Base-by-base conservation (phyloP, 1,284 basidiomycete species). In the Tylopilus sp. region DNA sequence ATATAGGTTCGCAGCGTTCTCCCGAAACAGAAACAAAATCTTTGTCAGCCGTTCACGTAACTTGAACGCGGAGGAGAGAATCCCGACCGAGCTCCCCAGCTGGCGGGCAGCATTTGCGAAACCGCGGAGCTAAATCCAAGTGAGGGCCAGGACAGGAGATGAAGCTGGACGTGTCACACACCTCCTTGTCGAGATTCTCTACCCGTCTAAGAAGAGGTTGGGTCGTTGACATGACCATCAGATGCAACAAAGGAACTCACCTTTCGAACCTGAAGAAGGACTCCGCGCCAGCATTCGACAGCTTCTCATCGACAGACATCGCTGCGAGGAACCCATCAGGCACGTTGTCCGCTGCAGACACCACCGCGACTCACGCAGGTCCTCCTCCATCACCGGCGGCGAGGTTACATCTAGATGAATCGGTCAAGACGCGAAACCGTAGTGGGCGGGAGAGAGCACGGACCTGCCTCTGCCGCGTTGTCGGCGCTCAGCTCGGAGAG, bases 401-500 rank as follows among this genome's bases (percentile, higher is more conserved):
- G 75, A 75, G 48, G 66, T 62, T 19, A 57, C 57, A 31, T 67
- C 76, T 75, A 29, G 19, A 29, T 43, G 47, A 43, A 37, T 48
- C 37, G 14, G 20, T 63, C 14, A 54, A 24, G n/a, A 22, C 39
- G 14, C 43, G 35, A 55, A 48, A 40, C 14, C n/a, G 46, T 26
- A 19, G 53, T 32, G 14, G n/a, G 4, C 17, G 36, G 20, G 39
- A 25, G 49, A 42, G 33, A 54, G 40, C 9, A 72, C 76, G 53
- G 58, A 82, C 83, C 72, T 39, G 64, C 53, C 15, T 72, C 75
- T n/a, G 74, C 55, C 32, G 71, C 74, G n/a, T 74, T 76, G 47
- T 81, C 79, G 49, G 77, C 76, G 62, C 77, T 77, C 57, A 90
- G 61, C 53, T 88, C 80, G 57, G 82, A 79, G 56, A 81, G 63